Evolutionary conservation across 2,329 filamentous ascomycete species (phyloP).

Genomic region (Torrubiellomyces zombiae): DNA sequence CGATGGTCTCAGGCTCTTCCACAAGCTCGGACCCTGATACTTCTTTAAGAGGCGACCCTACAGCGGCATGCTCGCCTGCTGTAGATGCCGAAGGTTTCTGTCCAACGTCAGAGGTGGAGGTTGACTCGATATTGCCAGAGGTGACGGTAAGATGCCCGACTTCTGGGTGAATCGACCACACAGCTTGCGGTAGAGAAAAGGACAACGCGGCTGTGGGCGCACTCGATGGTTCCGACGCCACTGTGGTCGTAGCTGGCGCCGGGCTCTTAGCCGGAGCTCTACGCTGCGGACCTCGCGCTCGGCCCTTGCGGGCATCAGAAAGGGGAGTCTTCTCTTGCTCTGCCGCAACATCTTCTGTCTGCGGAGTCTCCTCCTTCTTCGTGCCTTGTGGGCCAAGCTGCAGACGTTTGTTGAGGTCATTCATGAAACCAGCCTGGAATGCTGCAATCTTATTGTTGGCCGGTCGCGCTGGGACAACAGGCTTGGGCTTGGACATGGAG

Average conservation of each 20-base stretch:
- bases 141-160: constrained; percentile 23
- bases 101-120: constrained; percentile 2
- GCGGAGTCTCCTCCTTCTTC: constrained; percentile 53
- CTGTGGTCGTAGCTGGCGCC: constrained; percentile 18
- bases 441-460: constrained; percentile 76
- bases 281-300: constrained; percentile 74
- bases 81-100: background rate
- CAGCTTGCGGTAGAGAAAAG: constrained; percentile 28
- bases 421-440: constrained; percentile 82
- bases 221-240: constrained; percentile 10
- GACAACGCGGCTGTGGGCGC: constrained; percentile 21
- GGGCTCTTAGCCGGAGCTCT: constrained; percentile 44
- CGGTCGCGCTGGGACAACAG: constrained; percentile 59
- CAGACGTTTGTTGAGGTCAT: constrained; percentile 77
- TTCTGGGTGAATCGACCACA: constrained; percentile 36
- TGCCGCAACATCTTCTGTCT: constrained; percentile 35
- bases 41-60: too few species aligned
- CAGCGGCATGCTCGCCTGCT: too few species aligned
- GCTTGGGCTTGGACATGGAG: constrained; percentile 53
- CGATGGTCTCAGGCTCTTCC: constrained; percentile 1
- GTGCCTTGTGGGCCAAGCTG: constrained; percentile 68
- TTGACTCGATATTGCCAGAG: constrained; percentile 6
- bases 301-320: constrained; percentile 73
- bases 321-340: constrained; percentile 63
- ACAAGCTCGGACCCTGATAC: background rate